These are phyloP conservation scores for Escallonia rubra DNA, from an alignment of 129 eudicot species.

Conservation along the genomic window DNA sequence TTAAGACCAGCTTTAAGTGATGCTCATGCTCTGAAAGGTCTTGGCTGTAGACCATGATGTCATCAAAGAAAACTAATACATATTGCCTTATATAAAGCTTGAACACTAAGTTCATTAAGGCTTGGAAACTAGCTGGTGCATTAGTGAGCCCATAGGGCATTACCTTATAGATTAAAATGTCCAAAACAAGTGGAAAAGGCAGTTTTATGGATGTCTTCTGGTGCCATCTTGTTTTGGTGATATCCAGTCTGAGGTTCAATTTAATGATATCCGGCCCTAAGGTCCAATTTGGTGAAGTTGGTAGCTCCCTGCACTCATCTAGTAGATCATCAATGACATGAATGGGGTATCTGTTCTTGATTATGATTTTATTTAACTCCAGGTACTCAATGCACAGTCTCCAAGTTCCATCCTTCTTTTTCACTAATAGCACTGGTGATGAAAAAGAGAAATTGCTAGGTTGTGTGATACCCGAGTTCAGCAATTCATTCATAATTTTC, in stretches of 20 bases:
- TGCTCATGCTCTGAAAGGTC: too few species aligned
- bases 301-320: neutral
- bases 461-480: neutral
- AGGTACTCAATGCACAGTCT: neutral
- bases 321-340: neutral
- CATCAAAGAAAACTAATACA: too few species aligned
- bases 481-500: neutral
- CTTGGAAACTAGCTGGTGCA: too few species aligned
- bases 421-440: neutral
- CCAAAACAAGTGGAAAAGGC: slow-evolving; percentile 6
- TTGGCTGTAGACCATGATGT: too few species aligned
- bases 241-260: neutral
- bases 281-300: neutral
- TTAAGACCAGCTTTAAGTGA: neutral
- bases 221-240: neutral
- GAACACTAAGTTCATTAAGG: too few species aligned
- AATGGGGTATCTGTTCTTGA: slow-evolving; percentile 9
- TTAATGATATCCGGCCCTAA: neutral
- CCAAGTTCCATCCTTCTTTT: neutral
- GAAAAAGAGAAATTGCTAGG: neutral
- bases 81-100: too few species aligned
- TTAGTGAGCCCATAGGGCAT: neutral
- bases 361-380: neutral
- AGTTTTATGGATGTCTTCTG: slow-evolving; percentile 1
- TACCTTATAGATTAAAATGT: neutral